Evolutionary conservation across 2,329 filamentous ascomycete species (phyloP), one percentile per base, ranked within the genome.

Genomic region (Alternaria solani): DNA sequence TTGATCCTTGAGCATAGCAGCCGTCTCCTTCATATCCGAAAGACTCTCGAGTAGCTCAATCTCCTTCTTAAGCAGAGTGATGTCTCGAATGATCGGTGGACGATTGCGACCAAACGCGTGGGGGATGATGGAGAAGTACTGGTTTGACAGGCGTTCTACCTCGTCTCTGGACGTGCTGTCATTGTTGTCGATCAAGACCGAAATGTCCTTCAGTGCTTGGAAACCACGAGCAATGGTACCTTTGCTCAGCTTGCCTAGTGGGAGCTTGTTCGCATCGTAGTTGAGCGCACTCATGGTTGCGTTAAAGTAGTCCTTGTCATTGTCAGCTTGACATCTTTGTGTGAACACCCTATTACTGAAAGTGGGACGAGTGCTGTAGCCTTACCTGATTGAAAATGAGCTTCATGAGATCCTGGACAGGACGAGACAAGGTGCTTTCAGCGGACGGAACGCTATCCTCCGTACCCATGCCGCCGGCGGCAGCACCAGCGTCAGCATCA

Each of bases 201-300:
- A 86, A 4, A 96, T 83, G 39, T 92, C 87, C 71, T 95, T 94
- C 54, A 97, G 83, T 7, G 88, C 83, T 70, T 92, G 86, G 74
- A 92, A 96, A 7, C 93, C 93, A 14, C 86, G 84, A 28, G 84
- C 85, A 66, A 96, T 90, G 20, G 91, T 95, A 12, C 85, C 80
- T 71, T 94, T 93, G 82, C 91, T 92, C 25, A 96, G 84, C 74
- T 95, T 96, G 5, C 93, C 93, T 1, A 96, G 82, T 0, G 93
- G 93, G 41, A 96, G 81, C 76, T 96, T 96, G 64, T 90, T 83
- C 9, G 86, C 83, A 67, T 93, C 89, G 67, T 93, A 93, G 66
- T 91, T 91, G 66, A 92, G 81, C 1, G 85, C 82, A 1, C 78
- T 75, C 88, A 92, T 91, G 36, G 87, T 86, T 8, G 84, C 84